These are phyloP conservation scores for Gyromitra esculenta DNA, from an alignment of 2,329 filamentous ascomycete genomes.

Conservation along the genomic window DNA sequence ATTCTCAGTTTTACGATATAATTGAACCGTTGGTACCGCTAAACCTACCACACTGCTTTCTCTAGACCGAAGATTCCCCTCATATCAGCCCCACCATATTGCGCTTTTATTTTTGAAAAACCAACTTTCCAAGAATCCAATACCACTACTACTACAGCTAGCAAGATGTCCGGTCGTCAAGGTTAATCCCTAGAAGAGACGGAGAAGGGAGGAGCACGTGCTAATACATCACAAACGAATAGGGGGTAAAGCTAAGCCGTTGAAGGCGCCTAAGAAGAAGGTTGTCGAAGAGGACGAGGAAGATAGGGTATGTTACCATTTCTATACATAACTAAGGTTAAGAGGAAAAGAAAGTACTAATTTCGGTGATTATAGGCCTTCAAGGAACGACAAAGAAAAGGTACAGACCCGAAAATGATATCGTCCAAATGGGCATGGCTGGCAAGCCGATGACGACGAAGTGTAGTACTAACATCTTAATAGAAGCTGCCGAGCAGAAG, in stretches of 20 bases:
- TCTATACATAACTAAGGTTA: not conserved
- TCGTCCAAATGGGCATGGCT: not conserved
- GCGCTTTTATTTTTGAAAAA: conserved; percentile 13
- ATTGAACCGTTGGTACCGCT: conserved; percentile 7
- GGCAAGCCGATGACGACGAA: conserved; percentile 19
- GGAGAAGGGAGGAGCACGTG: not conserved
- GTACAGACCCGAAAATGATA: conserved; percentile 37
- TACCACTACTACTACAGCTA: conserved; percentile 9
- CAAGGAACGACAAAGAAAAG: conserved; percentile 57
- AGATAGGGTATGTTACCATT: conserved; percentile 31
- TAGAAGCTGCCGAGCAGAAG: conserved; percentile 57
- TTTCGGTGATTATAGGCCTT: conserved; percentile 54
- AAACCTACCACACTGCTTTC: conserved; percentile 21
- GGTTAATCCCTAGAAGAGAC: conserved; percentile 30
- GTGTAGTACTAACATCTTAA: conserved; percentile 19
- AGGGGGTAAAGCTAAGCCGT: conserved; percentile 58
- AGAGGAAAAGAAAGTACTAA: conserved; percentile 10
- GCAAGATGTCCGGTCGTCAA: conserved; percentile 57
- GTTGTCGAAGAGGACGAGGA: conserved; percentile 54
- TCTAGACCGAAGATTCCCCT: conserved; percentile 4
- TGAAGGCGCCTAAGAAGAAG: conserved; percentile 58
- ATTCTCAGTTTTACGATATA: conserved; percentile 11
- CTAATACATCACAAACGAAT: conserved; percentile 22
- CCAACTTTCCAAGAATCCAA: conserved; percentile 7
- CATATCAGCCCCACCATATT: conserved; percentile 31